These are phyloP conservation scores for Colletotrichum horii DNA, from an alignment of 2,329 filamentous ascomycete species.

Conservation along the genomic window DNA sequence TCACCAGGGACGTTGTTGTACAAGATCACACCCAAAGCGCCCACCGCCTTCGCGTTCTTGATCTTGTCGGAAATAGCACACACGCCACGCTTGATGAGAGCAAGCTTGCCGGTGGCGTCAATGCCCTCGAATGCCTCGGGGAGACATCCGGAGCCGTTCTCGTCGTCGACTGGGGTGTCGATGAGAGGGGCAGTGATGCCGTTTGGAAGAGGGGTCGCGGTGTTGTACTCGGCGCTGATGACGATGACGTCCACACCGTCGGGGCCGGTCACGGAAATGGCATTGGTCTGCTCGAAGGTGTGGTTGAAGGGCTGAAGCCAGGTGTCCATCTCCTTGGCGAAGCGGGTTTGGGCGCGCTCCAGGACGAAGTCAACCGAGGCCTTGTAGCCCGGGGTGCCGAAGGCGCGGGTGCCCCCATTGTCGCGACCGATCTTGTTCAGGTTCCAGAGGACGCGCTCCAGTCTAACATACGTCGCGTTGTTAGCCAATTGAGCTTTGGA, in stretches of 20 bases:
- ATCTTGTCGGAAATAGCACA: constrained; percentile 49
- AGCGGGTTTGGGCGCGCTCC: constrained; percentile 33
- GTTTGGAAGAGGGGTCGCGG: constrained; percentile 42
- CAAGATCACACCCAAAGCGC: constrained; percentile 54
- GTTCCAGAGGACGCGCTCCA: constrained; percentile 51
- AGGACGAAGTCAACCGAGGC: constrained; percentile 57
- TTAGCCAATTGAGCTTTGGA: not conserved
- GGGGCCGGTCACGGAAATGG: constrained; percentile 49
- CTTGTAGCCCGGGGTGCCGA: constrained; percentile 55
- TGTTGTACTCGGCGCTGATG: constrained; percentile 49
- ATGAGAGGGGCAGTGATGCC: constrained; percentile 40
- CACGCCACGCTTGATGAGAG: constrained; percentile 47
- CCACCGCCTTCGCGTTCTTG: constrained; percentile 44
- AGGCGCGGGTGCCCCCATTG: constrained; percentile 58
- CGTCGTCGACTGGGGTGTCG: constrained; percentile 40
- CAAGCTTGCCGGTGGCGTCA: constrained; percentile 48
- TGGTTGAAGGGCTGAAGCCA: constrained; percentile 41
- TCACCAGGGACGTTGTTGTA: constrained; percentile 64
- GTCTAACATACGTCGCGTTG: constrained; percentile 29
- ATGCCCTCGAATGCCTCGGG: constrained; percentile 47
- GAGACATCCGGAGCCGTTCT: constrained; percentile 43
- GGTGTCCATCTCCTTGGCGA: constrained; percentile 46
- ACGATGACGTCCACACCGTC: constrained; percentile 48
- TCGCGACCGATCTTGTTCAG: constrained; percentile 51
- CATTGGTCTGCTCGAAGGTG: constrained; percentile 41